These are phyloP conservation scores for Skeletonema tropicum DNA, from an alignment of 108 stramenopile species.

Conservation along the genomic window DNA sequence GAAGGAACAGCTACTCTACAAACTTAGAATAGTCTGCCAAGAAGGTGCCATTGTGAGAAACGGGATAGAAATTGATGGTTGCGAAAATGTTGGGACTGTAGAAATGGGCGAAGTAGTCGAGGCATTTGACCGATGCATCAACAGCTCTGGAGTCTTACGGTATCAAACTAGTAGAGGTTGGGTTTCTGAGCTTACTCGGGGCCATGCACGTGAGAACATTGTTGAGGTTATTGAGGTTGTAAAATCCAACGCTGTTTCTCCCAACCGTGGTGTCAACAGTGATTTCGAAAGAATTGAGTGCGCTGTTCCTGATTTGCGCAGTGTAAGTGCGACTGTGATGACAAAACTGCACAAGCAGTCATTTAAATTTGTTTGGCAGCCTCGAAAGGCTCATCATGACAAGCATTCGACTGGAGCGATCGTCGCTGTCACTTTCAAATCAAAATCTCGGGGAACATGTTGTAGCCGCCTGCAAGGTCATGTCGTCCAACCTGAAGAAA, in stretches of 20 bases:
- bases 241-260: constrained; percentile 1
- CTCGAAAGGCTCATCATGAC: constrained; percentile 60
- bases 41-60: constrained; percentile 92
- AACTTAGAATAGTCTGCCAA: constrained; percentile 83
- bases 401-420: constrained; percentile 53
- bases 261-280: background rate
- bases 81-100: constrained; percentile 80
- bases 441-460: constrained; percentile 55
- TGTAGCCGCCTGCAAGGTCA: constrained; percentile 39
- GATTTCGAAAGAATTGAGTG: constrained; percentile 64
- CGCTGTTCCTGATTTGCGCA: constrained; percentile 71
- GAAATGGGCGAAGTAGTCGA: constrained; percentile 88
- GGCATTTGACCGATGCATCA: constrained; percentile 86
- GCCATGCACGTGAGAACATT: constrained; percentile 91
- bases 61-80: constrained; percentile 91
- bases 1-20: constrained; percentile 52
- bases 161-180: constrained; percentile 89
- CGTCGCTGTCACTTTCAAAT: constrained; percentile 37
- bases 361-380: constrained; percentile 60
- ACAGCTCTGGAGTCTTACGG: constrained; percentile 88
- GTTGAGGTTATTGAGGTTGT: constrained; percentile 84
- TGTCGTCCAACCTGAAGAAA: constrained; percentile 51
- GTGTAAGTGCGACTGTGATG: constrained; percentile 66
- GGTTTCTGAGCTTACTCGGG: constrained; percentile 92
- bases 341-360: constrained; percentile 68